Conservation (phyloP, 2,329 filamentous ascomycete species). For the Falciphora oryzae region DNA sequence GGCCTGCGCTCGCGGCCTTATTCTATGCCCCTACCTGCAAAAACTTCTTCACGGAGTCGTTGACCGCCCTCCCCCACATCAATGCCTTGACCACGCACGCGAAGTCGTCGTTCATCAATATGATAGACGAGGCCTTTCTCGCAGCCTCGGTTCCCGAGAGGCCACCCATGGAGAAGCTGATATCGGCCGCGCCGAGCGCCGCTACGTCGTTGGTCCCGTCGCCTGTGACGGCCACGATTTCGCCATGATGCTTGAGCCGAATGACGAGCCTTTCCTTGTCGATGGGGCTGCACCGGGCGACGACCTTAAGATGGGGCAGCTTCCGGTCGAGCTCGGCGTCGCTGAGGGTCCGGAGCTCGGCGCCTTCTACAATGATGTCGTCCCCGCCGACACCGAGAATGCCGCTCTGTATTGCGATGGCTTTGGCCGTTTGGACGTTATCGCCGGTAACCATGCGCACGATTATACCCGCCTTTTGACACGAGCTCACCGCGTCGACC, state of each 20-base stretch:
- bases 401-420: constrained; percentile 51
- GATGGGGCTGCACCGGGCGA: constrained; percentile 46
- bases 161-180: constrained; percentile 56
- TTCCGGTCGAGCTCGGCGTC: constrained; percentile 44
- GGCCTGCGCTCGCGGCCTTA: too few relatives aligned
- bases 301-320: constrained; percentile 44
- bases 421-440: constrained; percentile 51
- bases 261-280: constrained; percentile 45
- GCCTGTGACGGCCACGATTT: constrained; percentile 47
- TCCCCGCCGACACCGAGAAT: constrained; percentile 42
- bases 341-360: constrained; percentile 44
- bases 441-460: constrained; percentile 61
- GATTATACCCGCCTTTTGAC: constrained; percentile 49
- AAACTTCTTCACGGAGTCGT: constrained; percentile 59
- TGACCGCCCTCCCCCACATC: constrained; percentile 57
- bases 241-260: constrained; percentile 30
- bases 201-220: constrained; percentile 59
- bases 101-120: constrained; percentile 58
- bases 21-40: constrained; percentile 42
- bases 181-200: constrained; percentile 54
- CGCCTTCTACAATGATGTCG: constrained; percentile 57
- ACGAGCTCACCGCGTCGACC: constrained; percentile 47
- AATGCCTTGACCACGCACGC: constrained; percentile 54
- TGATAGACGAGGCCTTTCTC: constrained; percentile 57
- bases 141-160: constrained; percentile 58